Conservation (phyloP, 768 basidiomycete genomes). For the Leccinellum luteum region DNA sequence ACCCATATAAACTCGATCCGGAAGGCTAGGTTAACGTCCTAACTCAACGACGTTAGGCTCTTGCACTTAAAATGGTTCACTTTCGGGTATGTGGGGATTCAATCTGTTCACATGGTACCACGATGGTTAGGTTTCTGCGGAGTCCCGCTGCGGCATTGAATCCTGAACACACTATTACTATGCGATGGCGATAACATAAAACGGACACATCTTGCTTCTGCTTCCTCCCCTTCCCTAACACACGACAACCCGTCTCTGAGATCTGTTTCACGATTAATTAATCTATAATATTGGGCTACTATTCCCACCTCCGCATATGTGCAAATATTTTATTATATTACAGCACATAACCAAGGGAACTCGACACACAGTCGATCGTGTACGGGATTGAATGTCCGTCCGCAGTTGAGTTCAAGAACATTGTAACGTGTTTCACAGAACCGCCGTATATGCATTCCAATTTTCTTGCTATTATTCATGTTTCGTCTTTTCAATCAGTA, state of each 20-base stretch:
- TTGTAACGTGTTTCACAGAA: background rate
- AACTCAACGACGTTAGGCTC: too few species aligned
- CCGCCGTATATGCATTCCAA: background rate
- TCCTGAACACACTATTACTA: background rate
- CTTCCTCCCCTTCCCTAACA: background rate
- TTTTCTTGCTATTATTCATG: background rate
- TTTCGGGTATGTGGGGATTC: too few species aligned
- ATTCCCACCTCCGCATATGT: background rate
- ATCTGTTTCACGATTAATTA: background rate
- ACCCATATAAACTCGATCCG: background rate
- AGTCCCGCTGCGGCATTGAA: background rate
- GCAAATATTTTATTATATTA: background rate
- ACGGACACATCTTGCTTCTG: background rate
- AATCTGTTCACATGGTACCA: background rate
- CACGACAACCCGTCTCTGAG: background rate
- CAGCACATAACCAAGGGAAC: background rate
- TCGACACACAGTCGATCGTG: background rate
- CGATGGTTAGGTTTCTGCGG: background rate
- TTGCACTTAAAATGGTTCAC: too few species aligned
- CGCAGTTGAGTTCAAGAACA: background rate
- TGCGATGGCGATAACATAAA: background rate
- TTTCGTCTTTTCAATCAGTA: background rate
- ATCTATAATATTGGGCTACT: background rate
- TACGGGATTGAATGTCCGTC: background rate
- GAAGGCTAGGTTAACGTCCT: background rate